phyloP scores from a whole-genome alignment of 208 protist genomes.

The Trypanosoma cruzi region DNA sequence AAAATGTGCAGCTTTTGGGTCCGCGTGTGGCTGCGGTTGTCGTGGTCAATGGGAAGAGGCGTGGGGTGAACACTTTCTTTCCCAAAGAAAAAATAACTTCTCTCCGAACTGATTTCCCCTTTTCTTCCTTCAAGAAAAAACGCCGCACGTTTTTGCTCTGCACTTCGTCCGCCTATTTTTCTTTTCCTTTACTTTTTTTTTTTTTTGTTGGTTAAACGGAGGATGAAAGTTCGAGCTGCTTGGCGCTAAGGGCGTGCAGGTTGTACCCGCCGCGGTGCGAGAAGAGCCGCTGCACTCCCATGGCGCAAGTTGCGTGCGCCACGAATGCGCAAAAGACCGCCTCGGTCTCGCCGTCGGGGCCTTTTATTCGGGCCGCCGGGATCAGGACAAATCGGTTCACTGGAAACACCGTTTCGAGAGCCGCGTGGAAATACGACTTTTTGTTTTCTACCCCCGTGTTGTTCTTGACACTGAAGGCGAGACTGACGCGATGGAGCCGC shows the following conservation, averaged over 20 bases:
- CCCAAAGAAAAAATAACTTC: too few species aligned
- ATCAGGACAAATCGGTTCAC: slow-evolving; percentile 82
- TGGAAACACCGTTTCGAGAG: slow-evolving; percentile 56
- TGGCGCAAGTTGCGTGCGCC: slow-evolving; percentile 72
- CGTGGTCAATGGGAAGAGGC: too few species aligned
- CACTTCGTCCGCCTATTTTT: too few species aligned
- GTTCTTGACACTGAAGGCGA: slow-evolving; percentile 82
- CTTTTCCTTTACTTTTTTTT: too few species aligned
- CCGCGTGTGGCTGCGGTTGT: too few species aligned
- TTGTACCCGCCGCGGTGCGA: slow-evolving; percentile 62
- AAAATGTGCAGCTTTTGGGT: too few species aligned
- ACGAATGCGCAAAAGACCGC: slow-evolving; percentile 54
- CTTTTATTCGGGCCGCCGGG: slow-evolving; percentile 24
- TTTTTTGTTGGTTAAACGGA: slow-evolving; percentile 34
- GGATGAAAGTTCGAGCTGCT: slow-evolving; percentile 56
- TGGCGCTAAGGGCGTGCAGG: slow-evolving; percentile 61
- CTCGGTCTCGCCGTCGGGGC: slow-evolving; percentile 31
- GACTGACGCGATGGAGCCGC: slow-evolving; percentile 20
- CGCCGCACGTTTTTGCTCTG: too few species aligned
- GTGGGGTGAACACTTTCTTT: too few species aligned
- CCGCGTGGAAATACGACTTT: slow-evolving; percentile 44
- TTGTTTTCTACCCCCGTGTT: slow-evolving; percentile 80
- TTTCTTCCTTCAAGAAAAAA: too few species aligned
- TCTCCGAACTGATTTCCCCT: too few species aligned
- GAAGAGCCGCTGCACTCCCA: slow-evolving; percentile 66